These are phyloP conservation scores for Leccinum uliginosum DNA, from an alignment of 768 basidiomycete species.

Conservation along the genomic window DNA sequence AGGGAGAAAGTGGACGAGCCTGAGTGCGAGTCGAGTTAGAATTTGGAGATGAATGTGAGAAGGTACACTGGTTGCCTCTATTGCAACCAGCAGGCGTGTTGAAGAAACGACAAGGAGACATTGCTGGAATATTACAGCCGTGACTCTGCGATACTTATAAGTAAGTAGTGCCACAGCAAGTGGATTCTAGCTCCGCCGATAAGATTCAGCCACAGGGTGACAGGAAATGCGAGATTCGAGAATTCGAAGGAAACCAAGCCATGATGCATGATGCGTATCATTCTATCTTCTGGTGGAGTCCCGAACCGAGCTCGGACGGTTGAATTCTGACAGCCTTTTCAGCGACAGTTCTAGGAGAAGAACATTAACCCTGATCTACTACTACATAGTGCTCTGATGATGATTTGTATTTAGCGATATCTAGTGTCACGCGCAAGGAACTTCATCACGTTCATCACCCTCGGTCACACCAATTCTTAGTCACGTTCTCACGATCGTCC, in stretches of 20 bases:
- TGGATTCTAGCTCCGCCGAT: not conserved
- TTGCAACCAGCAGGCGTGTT: constrained; percentile 44
- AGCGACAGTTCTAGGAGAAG: not conserved
- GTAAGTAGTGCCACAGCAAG: not conserved
- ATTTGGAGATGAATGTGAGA: constrained; percentile 23
- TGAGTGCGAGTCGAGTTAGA: not conserved
- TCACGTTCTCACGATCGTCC: no score
- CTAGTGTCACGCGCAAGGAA: no score
- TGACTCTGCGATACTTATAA: not conserved
- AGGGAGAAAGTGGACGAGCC: not conserved
- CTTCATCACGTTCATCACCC: no score
- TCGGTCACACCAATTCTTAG: no score
- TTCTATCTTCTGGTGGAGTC: not conserved
- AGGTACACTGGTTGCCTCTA: constrained; percentile 39
- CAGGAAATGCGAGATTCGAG: not conserved
- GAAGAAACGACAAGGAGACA: constrained; percentile 39
- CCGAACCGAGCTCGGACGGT: not conserved
- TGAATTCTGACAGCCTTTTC: not conserved
- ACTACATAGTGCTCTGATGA: no score
- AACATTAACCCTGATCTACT: not conserved
- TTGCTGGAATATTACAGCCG: not conserved
- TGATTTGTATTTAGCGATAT: no score
- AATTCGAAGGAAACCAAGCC: not conserved
- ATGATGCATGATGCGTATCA: not conserved
- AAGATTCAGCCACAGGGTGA: not conserved